Percentiles rank a stretch among this genome's conserved stretches.
Evolutionary conservation across 2,329 filamentous ascomycete genomes (phyloP).

Genomic region (Trichoderma gracile): DNA sequence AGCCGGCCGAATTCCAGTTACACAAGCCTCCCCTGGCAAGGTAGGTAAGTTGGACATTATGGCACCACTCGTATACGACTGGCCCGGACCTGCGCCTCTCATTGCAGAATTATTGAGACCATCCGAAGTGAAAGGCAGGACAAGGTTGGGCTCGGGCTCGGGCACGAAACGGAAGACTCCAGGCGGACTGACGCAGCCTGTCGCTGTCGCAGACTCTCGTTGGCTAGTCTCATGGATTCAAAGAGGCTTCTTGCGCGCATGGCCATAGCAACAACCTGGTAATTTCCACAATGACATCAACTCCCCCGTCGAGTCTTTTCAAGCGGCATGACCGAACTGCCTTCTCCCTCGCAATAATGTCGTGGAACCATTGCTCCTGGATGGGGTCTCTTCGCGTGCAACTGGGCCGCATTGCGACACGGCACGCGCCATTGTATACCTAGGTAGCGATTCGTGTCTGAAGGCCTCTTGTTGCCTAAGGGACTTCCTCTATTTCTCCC

Average conservation of each 20-base stretch:
- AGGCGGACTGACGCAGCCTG: conserved; percentile 18
- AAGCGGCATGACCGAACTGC: conserved; percentile 24
- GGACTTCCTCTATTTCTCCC: not conserved
- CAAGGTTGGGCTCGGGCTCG: conserved; percentile 18
- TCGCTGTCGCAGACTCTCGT: not conserved
- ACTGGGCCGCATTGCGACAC: conserved; percentile 12
- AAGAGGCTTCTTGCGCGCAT: conserved; percentile 5
- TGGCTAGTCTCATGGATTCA: conserved; percentile 14
- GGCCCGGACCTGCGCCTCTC: conserved; percentile 4
- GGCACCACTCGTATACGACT: conserved; percentile 9
- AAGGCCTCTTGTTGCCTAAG: no score
- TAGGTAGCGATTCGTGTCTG: not conserved
- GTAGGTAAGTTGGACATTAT: not conserved
- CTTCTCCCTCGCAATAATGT: conserved; percentile 13
- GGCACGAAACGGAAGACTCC: conserved; percentile 15
- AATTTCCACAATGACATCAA: conserved; percentile 27
- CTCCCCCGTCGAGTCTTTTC: conserved; percentile 9
- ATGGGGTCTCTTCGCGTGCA: conserved; percentile 6
- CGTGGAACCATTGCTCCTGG: conserved; percentile 21
- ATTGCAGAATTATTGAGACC: conserved; percentile 1
- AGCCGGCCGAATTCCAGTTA: not conserved
- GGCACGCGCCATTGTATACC: conserved; percentile 9
- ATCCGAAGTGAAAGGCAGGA: not conserved
- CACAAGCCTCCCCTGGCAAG: conserved; percentile 1
- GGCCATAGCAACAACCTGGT: conserved; percentile 9